phyloP scores from a whole-genome alignment of 139 green algal genomes.

The Chlamydomonas sphaeroides region DNA sequence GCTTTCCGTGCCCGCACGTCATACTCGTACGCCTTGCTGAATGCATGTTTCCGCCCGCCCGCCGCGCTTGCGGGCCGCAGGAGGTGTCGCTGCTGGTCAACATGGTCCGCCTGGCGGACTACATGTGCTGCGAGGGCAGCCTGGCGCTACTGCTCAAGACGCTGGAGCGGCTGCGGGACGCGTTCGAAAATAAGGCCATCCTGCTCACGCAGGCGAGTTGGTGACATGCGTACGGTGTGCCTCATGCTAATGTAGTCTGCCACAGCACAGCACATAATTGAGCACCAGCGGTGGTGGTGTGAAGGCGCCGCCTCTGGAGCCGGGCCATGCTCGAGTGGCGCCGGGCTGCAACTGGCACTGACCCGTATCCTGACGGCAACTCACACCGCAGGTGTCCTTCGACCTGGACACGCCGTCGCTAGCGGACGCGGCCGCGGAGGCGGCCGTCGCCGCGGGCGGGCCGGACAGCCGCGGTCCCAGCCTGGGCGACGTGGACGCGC shows the following conservation, averaged over 20 bases:
- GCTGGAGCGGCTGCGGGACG: constrained; percentile 29
- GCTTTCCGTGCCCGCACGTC: background rate
- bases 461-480: too few species aligned
- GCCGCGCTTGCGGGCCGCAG: constrained; percentile 13
- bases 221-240: too few species aligned
- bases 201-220: constrained; percentile 24
- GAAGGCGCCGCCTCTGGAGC: too few species aligned
- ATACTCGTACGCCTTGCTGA: background rate
- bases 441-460: background rate
- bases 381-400: constrained; percentile 17
- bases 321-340: too few species aligned
- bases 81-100: constrained; percentile 71
- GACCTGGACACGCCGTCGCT: constrained; percentile 12
- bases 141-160: constrained; percentile 41
- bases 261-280: too few species aligned
- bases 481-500: background rate
- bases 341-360: too few species aligned
- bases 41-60: too few species aligned
- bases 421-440: constrained; percentile 3
- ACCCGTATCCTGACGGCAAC: too few species aligned
- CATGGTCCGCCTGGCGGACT: constrained; percentile 79
- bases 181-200: constrained; percentile 20
- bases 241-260: too few species aligned
- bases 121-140: constrained; percentile 70
- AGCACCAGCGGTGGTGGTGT: too few species aligned